phyloP scores from a whole-genome alignment of 192 early-diverging fungal species.

The Backusella liffmaniae region DNA sequence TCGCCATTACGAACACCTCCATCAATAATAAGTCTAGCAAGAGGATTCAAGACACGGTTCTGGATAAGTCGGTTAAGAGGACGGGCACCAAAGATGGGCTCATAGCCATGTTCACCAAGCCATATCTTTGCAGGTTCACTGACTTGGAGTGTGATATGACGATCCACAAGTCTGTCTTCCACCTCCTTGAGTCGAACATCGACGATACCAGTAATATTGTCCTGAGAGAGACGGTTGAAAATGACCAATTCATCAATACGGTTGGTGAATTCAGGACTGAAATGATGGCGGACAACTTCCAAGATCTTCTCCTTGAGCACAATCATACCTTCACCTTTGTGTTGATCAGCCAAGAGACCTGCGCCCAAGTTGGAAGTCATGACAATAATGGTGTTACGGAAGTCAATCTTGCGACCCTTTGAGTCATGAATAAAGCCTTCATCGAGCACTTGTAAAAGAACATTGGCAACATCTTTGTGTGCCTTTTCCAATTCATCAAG shows the following conservation, averaged over 20 bases:
- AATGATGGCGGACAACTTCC: conserved; percentile 69
- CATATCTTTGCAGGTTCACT: conserved; percentile 70
- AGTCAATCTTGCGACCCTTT: conserved; percentile 74
- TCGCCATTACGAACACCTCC: conserved; percentile 53
- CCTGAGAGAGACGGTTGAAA: conserved; percentile 69
- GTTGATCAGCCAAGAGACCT: conserved; percentile 56
- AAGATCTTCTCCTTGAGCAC: conserved; percentile 62
- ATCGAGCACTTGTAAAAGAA: conserved; percentile 91
- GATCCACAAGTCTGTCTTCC: conserved; percentile 69
- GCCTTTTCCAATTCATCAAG: conserved; percentile 87
- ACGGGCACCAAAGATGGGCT: conserved; percentile 93
- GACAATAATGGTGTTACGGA: conserved; percentile 80
- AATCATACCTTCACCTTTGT: conserved; percentile 32
- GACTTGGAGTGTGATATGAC: conserved; percentile 70
- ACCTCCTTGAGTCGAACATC: conserved; percentile 70
- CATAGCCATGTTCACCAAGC: conserved; percentile 80
- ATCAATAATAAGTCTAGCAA: conserved; percentile 50
- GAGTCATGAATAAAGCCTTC: conserved; percentile 80
- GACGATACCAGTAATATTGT: conserved; percentile 72
- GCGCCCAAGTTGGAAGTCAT: conserved; percentile 82
- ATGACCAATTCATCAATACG: conserved; percentile 82
- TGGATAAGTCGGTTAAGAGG: conserved; percentile 91
- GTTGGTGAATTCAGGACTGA: conserved; percentile 79
- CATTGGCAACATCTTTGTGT: conserved; percentile 85
- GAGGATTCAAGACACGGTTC: conserved; percentile 54